A percentile compares a stretch with the other conserved stretches of the same genome.
These are phyloP conservation scores for Acer yangbiense DNA, from an alignment of 345 rosid genomes.

Conservation along the genomic window DNA sequence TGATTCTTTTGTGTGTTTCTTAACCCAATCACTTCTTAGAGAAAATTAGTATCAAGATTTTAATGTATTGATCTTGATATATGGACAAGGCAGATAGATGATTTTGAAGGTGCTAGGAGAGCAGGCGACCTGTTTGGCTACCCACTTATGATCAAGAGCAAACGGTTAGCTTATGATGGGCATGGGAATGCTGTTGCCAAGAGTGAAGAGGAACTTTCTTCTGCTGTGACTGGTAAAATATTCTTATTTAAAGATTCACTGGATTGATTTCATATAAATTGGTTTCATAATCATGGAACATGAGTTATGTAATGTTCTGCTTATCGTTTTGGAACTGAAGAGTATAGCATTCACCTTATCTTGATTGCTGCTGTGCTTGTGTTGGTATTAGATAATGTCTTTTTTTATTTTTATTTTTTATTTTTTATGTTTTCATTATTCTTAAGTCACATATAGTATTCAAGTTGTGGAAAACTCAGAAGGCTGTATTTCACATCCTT, in stretches of 20 bases:
- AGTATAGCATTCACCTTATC: neutral
- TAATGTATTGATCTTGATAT: slow-evolving; percentile 10
- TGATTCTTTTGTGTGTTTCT: slow-evolving; percentile 3
- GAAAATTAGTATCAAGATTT: neutral
- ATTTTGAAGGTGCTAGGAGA: slow-evolving; percentile 67
- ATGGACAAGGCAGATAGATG: slow-evolving; percentile 58
- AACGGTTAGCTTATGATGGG: slow-evolving; percentile 92
- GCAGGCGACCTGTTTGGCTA: slow-evolving; percentile 78
- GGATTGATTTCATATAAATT: neutral
- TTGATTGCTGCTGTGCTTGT: neutral
- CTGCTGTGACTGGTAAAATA: slow-evolving; percentile 66
- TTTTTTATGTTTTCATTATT: too few relatives aligned
- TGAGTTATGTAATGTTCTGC: neutral
- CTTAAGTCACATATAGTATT: neutral
- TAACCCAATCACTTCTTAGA: neutral
- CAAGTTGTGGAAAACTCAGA: neutral
- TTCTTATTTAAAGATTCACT: neutral
- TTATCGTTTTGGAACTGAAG: neutral
- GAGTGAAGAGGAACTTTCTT: slow-evolving; percentile 67
- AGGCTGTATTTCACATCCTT: neutral
- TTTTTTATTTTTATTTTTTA: too few relatives aligned
- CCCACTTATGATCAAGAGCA: slow-evolving; percentile 97
- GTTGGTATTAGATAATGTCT: neutral
- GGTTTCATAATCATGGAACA: neutral
- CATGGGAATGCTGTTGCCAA: slow-evolving; percentile 98